These are phyloP conservation scores for Centrapalus pauciflorus DNA, from an alignment of 129 eudicot species.

Conservation along the genomic window DNA sequence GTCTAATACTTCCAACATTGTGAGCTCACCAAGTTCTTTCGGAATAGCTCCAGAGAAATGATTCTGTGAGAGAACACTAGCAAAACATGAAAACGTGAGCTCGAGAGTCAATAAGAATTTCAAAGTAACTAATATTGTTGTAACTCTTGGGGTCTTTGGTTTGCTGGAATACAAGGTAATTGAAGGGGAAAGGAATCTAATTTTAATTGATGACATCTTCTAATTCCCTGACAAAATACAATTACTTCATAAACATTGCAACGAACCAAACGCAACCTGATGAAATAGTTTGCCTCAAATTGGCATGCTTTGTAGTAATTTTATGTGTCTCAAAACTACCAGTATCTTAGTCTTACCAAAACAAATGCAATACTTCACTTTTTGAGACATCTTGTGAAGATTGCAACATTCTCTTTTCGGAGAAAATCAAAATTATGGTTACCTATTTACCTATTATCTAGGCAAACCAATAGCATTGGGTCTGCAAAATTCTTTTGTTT, in stretches of 20 bases:
- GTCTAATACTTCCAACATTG: conserved; percentile 69
- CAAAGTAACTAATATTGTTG: no score
- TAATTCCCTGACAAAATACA: no score
- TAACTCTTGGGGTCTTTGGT: no score
- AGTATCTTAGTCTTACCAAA: conserved; percentile 2
- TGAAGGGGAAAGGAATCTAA: no score
- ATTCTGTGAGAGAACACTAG: conserved; percentile 69
- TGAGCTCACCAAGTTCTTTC: conserved; percentile 56
- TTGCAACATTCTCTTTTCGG: not conserved
- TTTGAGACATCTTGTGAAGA: not conserved
- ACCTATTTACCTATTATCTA: not conserved
- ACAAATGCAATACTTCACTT: not conserved
- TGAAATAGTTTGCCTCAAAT: not conserved
- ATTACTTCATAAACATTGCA: no score
- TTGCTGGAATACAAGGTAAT: no score
- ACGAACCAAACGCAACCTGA: no score
- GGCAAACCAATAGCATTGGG: not conserved
- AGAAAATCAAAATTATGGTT: not conserved
- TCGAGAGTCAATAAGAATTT: no score
- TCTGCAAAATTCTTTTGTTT: not conserved
- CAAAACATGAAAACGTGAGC: not conserved
- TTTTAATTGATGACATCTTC: no score
- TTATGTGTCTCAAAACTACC: not conserved
- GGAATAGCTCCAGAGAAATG: conserved; percentile 68
- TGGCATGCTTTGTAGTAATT: not conserved